Evolutionary conservation across 2,329 filamentous ascomycete species (phyloP).

Genomic region (Monilinia fructigena): DNA sequence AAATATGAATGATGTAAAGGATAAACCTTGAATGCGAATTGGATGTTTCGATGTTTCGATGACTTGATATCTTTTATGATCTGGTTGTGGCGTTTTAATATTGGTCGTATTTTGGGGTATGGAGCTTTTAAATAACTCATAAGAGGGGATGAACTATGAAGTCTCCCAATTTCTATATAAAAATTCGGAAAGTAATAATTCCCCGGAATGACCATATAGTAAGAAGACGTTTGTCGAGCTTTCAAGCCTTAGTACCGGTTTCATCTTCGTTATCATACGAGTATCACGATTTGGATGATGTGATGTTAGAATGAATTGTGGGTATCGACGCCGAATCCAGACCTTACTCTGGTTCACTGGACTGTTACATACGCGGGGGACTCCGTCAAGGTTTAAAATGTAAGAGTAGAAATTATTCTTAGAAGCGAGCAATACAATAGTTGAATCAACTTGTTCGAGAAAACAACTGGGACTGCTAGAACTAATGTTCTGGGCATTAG

Average conservation of each 20-base stretch:
- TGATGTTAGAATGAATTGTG: slow-evolving; percentile 23
- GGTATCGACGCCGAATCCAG: slow-evolving; percentile 17
- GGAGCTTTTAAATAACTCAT: slow-evolving; percentile 19
- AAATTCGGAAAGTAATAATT: not conserved
- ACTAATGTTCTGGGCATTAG: slow-evolving; percentile 3
- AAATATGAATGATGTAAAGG: slow-evolving; percentile 3
- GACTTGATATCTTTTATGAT: slow-evolving; percentile 17
- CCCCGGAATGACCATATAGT: slow-evolving; percentile 9
- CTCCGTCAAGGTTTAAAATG: slow-evolving; percentile 19
- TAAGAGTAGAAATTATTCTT: not conserved
- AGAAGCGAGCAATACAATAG: too few relatives aligned
- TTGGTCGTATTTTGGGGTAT: slow-evolving; percentile 14
- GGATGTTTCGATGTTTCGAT: not conserved
- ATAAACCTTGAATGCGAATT: slow-evolving; percentile 1
- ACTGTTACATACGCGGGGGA: slow-evolving; percentile 15
- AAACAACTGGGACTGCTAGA: slow-evolving; percentile 12
- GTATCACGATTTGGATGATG: slow-evolving; percentile 25
- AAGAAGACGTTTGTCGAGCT: slow-evolving; percentile 14
- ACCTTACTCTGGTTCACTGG: slow-evolving; percentile 7
- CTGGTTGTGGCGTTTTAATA: slow-evolving; percentile 20
- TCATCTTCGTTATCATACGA: slow-evolving; percentile 25
- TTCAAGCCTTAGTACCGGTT: slow-evolving; percentile 23
- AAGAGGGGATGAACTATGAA: not conserved
- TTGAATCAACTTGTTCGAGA: too few relatives aligned
- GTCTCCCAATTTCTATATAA: slow-evolving; percentile 5